These are phyloP conservation scores for Vitis rupestris DNA, from an alignment of 164 flowering plant species.

Conservation along the genomic window DNA sequence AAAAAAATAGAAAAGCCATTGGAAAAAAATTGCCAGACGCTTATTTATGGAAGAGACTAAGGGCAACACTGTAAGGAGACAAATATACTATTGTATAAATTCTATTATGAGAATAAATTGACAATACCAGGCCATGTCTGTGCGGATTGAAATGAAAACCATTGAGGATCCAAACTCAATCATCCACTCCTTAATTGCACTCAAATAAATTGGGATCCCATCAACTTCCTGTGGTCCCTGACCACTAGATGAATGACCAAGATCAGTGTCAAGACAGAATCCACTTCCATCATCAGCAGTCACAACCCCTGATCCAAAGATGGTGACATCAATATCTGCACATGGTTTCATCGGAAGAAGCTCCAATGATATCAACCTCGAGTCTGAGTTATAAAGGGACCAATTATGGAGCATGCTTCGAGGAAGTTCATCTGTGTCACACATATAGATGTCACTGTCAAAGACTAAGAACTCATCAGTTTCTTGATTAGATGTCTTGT, in stretches of 20 bases:
- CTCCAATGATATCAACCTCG: constrained; percentile 80
- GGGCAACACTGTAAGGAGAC: background rate
- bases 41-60: background rate
- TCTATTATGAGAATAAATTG: background rate
- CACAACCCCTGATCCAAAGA: constrained; percentile 89
- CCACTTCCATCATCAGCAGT: constrained; percentile 83
- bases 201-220: constrained; percentile 84
- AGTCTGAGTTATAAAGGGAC: constrained; percentile 90
- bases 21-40: background rate
- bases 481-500: constrained; percentile 56
- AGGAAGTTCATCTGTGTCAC: constrained; percentile 59
- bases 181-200: constrained; percentile 94
- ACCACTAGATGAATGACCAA: constrained; percentile 38
- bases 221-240: constrained; percentile 39
- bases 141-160: constrained; percentile 74
- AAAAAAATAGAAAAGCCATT: background rate
- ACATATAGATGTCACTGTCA: constrained; percentile 48
- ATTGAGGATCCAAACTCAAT: constrained; percentile 86
- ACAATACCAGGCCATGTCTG: constrained; percentile 87
- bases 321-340: constrained; percentile 78
- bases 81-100: background rate
- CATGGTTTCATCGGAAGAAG: constrained; percentile 90
- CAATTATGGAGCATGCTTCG: constrained; percentile 85
- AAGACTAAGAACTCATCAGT: constrained; percentile 73
- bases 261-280: constrained; percentile 57